Conservation (phyloP, 2,329 filamentous ascomycete species). For the Epichloe glyceriae region DNA sequence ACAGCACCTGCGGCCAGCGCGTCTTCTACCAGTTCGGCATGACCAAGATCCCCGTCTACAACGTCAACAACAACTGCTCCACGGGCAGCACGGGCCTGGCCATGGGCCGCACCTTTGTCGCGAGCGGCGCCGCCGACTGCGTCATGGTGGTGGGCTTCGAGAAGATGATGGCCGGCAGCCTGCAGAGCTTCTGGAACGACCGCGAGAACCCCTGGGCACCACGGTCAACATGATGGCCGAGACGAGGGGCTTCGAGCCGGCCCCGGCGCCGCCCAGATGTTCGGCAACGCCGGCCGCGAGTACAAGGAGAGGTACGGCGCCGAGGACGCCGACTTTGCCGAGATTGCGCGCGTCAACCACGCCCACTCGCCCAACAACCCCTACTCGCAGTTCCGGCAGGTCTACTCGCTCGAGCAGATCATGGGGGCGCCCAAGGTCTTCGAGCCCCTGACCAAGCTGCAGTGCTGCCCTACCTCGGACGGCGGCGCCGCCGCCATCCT, state of each 20-base stretch:
- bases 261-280: constrained; percentile 82
- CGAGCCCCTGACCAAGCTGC: constrained; percentile 86
- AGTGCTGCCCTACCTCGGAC: constrained; percentile 94
- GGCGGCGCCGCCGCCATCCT: constrained; percentile 80
- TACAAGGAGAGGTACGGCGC: constrained; percentile 96
- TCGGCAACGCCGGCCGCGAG: constrained; percentile 85
- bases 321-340: constrained; percentile 73
- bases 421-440: constrained; percentile 64
- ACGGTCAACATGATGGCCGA: constrained; percentile 66
- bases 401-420: constrained; percentile 80
- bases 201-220: constrained; percentile 64
- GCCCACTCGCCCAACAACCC: constrained; percentile 84
- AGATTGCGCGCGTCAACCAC: constrained; percentile 89
- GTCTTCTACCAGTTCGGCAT: constrained; percentile 99
- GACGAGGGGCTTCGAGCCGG: constrained; percentile 69
- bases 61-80: constrained; percentile 97
- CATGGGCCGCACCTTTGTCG: constrained; percentile 70
- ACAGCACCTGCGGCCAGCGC: constrained; percentile 86
- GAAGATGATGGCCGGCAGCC: constrained; percentile 91
- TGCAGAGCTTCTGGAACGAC: constrained; percentile 77
- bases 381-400: constrained; percentile 93
- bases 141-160: constrained; percentile 90
- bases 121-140: constrained; percentile 71
- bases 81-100: constrained; percentile 86
- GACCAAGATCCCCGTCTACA: constrained; percentile 92